Evolutionary conservation across 2,329 filamentous ascomycete species (phyloP).

Genomic region (Fusarium coffeatum): DNA sequence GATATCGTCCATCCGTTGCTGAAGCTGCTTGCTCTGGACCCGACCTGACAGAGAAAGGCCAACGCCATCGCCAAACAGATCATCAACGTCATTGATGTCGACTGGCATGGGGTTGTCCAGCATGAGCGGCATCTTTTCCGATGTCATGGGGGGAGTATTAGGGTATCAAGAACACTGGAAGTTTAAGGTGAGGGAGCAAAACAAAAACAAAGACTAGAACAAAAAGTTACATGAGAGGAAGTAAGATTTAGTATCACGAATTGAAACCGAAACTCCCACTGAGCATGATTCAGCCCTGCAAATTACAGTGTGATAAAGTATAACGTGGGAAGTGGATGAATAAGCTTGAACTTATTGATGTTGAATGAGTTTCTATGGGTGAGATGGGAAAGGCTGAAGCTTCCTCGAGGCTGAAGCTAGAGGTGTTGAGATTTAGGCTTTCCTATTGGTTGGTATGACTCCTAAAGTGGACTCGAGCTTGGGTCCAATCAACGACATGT

Average conservation of each 20-base stretch:
- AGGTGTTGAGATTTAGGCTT: slow-evolving; percentile 2
- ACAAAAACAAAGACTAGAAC: slow-evolving; percentile 5
- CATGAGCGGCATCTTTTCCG: slow-evolving; percentile 58
- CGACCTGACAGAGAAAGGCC: slow-evolving; percentile 65
- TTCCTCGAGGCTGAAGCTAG: slow-evolving; percentile 37
- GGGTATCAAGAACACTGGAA: slow-evolving; percentile 38
- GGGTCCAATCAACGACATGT: slow-evolving; percentile 22
- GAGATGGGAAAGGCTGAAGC: slow-evolving; percentile 40
- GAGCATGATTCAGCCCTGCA: slow-evolving; percentile 24
- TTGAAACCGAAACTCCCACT: not conserved
- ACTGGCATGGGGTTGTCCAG: slow-evolving; percentile 59
- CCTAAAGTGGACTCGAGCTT: slow-evolving; percentile 27
- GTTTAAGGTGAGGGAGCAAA: not conserved
- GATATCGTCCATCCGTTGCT: slow-evolving; percentile 80
- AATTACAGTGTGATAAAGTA: slow-evolving; percentile 17
- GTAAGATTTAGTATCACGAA: not conserved
- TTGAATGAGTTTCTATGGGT: slow-evolving; percentile 14
- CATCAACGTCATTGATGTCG: slow-evolving; percentile 72
- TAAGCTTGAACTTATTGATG: slow-evolving; percentile 8
- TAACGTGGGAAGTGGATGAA: slow-evolving; percentile 17
- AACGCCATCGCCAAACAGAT: slow-evolving; percentile 80
- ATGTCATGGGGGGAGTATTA: slow-evolving; percentile 47
- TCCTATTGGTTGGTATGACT: slow-evolving; percentile 29
- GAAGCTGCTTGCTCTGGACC: slow-evolving; percentile 68
- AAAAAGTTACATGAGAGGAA: slow-evolving; percentile 25